phyloP scores from a whole-genome alignment of 73 alveolate genomes.

The Paramecium pentaurelia region DNA sequence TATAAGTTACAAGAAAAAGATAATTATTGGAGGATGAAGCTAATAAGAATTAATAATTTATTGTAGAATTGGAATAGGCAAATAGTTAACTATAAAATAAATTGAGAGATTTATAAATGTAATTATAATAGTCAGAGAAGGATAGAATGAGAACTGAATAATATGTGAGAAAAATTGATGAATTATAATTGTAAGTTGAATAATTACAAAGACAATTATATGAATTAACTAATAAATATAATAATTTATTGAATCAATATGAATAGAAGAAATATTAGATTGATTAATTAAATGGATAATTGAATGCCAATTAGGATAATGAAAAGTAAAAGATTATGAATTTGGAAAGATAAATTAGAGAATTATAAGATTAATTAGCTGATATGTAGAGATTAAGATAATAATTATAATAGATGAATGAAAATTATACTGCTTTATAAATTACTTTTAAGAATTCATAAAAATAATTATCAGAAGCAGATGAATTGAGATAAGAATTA shows the following conservation, averaged over 20 bases:
- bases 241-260: background rate
- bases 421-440: background rate
- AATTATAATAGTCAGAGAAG: background rate
- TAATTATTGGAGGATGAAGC: background rate
- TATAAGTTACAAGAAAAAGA: background rate
- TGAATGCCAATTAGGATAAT: background rate
- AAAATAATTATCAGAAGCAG: background rate
- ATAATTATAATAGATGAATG: background rate
- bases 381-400: constrained; percentile 3
- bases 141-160: background rate
- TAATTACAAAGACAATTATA: background rate
- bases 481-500: background rate
- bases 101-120: background rate
- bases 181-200: background rate
- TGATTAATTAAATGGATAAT: constrained; percentile 3
- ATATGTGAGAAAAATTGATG: background rate
- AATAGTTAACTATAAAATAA: background rate
- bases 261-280: background rate
- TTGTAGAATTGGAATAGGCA: background rate
- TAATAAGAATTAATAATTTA: background rate
- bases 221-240: background rate
- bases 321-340: background rate
- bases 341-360: background rate
- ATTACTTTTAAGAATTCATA: background rate
- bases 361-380: background rate